Evolutionary conservation across 116 monocot species (phyloP).

Genomic region (Papilionanthe hybrid): DNA sequence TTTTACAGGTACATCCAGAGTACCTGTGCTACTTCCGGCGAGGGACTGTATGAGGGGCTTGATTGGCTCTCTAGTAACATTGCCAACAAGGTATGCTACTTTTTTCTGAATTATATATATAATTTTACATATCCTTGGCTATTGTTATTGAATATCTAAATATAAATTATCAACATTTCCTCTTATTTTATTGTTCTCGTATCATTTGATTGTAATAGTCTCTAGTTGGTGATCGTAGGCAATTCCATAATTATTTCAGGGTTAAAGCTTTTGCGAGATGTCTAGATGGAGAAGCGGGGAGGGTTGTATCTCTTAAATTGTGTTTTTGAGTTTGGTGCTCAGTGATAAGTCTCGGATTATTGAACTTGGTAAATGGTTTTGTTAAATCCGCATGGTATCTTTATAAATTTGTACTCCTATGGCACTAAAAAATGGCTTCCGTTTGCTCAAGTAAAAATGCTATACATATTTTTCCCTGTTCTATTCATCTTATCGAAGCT

Average conservation of each 20-base stretch:
- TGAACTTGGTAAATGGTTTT: slow-evolving; percentile 1
- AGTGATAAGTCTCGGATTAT: background rate
- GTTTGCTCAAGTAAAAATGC: background rate
- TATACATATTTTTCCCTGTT: background rate
- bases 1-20: slow-evolving; percentile 82
- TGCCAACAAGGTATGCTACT: slow-evolving; percentile 53
- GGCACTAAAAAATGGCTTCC: background rate
- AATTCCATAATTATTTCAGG: background rate
- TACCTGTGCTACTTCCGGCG: slow-evolving; percentile 79
- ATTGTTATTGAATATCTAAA: background rate
- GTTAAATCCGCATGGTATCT: background rate
- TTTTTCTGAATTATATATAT: background rate
- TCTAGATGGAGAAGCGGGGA: background rate
- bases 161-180: too few species aligned
- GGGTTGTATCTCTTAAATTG: background rate
- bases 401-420: background rate
- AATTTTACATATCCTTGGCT: background rate
- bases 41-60: slow-evolving; percentile 84
- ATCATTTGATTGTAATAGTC: background rate
- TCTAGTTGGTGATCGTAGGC: background rate
- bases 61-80: slow-evolving; percentile 95
- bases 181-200: too few species aligned
- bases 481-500: too few species aligned
- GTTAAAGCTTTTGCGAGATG: background rate
- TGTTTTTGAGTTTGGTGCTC: background rate